These are phyloP conservation scores for Thuja plicata DNA, from an alignment of 83 land plant species.

Conservation along the genomic window DNA sequence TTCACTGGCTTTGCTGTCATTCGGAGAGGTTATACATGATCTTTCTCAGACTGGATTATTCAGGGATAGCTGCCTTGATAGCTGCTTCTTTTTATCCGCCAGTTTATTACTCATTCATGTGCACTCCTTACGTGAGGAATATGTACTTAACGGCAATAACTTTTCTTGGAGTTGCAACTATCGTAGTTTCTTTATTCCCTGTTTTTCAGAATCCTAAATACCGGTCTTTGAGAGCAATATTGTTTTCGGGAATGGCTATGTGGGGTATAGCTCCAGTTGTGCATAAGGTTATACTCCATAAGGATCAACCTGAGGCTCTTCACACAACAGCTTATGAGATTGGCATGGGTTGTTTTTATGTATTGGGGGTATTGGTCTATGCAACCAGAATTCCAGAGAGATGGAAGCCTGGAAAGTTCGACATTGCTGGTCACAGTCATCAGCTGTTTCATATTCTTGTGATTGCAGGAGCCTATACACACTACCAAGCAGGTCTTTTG, in stretches of 20 bases:
- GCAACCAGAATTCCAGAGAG: slow-evolving; percentile 87
- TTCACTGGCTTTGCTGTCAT: slow-evolving; percentile 86
- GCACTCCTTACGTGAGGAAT: slow-evolving; percentile 79
- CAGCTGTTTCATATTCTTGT: slow-evolving; percentile 92
- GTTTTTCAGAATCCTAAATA: slow-evolving; percentile 77
- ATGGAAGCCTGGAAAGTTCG: slow-evolving; percentile 94
- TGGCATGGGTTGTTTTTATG: slow-evolving; percentile 78
- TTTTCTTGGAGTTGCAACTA: slow-evolving; percentile 67
- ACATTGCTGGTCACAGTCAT: slow-evolving; percentile 95
- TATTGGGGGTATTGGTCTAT: slow-evolving; percentile 80
- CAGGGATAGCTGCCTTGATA: slow-evolving; percentile 88
- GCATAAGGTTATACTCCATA: slow-evolving; percentile 67
- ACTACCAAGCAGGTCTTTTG: slow-evolving; percentile 79
- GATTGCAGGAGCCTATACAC: slow-evolving; percentile 95
- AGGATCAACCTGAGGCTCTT: slow-evolving; percentile 64
- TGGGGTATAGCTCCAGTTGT: slow-evolving; percentile 76
- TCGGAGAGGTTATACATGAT: slow-evolving; percentile 69
- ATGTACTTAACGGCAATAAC: slow-evolving; percentile 77
- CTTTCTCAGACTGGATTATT: slow-evolving; percentile 86
- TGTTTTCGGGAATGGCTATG: slow-evolving; percentile 88
- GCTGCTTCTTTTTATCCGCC: slow-evolving; percentile 93
- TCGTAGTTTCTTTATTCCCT: slow-evolving; percentile 69
- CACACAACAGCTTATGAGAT: slow-evolving; percentile 80
- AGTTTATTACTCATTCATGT: slow-evolving; percentile 93
- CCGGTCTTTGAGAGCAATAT: slow-evolving; percentile 63